phyloP scores from a whole-genome alignment of 129 eudicot genomes.

The Pittosporum tobira region DNA sequence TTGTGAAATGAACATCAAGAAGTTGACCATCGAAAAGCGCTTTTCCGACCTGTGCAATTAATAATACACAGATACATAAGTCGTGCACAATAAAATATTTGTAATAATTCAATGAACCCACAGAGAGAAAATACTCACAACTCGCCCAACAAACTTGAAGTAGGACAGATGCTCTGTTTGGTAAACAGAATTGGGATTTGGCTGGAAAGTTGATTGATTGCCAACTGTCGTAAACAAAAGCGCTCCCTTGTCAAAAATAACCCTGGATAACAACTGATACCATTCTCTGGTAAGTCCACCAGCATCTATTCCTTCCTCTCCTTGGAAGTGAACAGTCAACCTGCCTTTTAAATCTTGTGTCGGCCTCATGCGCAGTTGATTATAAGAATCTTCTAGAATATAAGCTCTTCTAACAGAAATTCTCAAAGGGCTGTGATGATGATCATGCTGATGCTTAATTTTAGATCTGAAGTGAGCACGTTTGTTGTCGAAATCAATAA shows the following conservation, averaged over 20 bases:
- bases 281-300: conserved; percentile 99
- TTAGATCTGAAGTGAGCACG: conserved; percentile 90
- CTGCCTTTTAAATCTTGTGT: conserved; percentile 86
- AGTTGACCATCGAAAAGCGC: conserved; percentile 95
- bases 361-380: conserved; percentile 86
- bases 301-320: conserved; percentile 99
- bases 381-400: conserved; percentile 95
- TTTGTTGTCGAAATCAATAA: conserved; percentile 95
- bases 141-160: conserved; percentile 98
- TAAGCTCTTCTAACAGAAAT: conserved; percentile 96
- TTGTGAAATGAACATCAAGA: conserved; percentile 94
- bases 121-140: conserved; percentile 45
- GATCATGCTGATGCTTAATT: conserved; percentile 96
- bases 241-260: conserved; percentile 94
- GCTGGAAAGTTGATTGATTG: conserved; percentile 92
- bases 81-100: background rate
- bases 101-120: background rate
- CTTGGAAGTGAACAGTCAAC: conserved; percentile 92
- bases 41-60: conserved; percentile 65
- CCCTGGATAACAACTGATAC: conserved; percentile 92
- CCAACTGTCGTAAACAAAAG: conserved; percentile 92
- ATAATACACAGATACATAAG: conserved; percentile 9
- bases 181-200: conserved; percentile 96
- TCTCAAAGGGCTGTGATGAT: conserved; percentile 89
- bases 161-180: conserved; percentile 98